phyloP scores from a whole-genome alignment of 371 early-diverging fungal species.

The Phascolomyces articulosus region DNA sequence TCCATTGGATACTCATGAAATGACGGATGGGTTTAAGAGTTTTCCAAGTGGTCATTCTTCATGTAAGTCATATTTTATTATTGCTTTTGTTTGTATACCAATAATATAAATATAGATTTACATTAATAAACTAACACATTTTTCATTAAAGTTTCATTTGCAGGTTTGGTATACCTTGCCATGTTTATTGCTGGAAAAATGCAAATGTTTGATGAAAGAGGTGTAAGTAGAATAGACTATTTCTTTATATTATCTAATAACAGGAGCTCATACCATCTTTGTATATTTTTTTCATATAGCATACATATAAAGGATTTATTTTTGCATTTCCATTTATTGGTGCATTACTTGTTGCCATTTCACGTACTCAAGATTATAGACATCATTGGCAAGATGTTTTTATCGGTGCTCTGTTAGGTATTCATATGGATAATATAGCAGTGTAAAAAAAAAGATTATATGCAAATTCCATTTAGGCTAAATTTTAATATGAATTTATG shows the following conservation, averaged over 20 bases:
- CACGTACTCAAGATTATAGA: slow-evolving; percentile 77
- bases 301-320: slow-evolving; percentile 69
- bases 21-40: slow-evolving; percentile 86
- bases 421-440: not conserved
- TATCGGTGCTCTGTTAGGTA: slow-evolving; percentile 60
- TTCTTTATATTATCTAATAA: too few species aligned
- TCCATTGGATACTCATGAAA: slow-evolving; percentile 41
- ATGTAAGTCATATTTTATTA: slow-evolving; percentile 25
- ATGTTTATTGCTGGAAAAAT: slow-evolving; percentile 77
- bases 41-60: slow-evolving; percentile 96
- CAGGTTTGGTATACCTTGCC: slow-evolving; percentile 72
- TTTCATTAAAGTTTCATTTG: slow-evolving; percentile 65
- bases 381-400: slow-evolving; percentile 88
- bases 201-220: slow-evolving; percentile 69
- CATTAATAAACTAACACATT: too few species aligned
- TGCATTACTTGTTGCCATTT: slow-evolving; percentile 70
- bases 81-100: too few species aligned
- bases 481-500: not conserved
- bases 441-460: not conserved
- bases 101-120: too few species aligned
- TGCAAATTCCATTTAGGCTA: slow-evolving; percentile 7
- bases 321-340: slow-evolving; percentile 64
- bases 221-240: slow-evolving; percentile 32
- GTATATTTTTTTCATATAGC: slow-evolving; percentile 28
- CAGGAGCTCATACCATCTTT: too few species aligned